phyloP scores from a whole-genome alignment of 129 eudicot genomes.

The Glebionis coronaria region DNA sequence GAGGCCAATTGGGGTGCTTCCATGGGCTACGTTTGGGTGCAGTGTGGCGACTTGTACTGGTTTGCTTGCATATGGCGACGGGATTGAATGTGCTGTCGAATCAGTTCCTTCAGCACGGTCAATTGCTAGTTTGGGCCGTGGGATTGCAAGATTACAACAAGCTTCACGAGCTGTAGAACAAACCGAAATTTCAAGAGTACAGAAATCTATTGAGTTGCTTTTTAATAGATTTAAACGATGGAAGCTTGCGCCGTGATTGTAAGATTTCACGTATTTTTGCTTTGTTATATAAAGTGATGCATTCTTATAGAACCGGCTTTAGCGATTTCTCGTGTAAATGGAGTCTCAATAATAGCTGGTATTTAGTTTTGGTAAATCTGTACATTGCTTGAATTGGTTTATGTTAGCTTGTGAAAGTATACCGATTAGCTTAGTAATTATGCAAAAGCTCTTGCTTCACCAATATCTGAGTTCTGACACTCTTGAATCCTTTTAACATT shows the following conservation, averaged over 20 bases:
- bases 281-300: conserved; percentile 10
- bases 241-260: conserved; percentile 37
- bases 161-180: conserved; percentile 53
- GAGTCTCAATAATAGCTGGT: conserved; percentile 15
- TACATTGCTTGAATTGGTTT: conserved; percentile 20
- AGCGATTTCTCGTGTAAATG: conserved; percentile 22
- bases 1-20: conserved; percentile 62
- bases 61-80: conserved; percentile 79
- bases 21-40: conserved; percentile 86
- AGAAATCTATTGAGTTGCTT: conserved; percentile 62
- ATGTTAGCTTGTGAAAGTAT: conserved; percentile 16
- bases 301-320: conserved; percentile 16
- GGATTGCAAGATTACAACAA: conserved; percentile 68
- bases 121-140: conserved; percentile 92
- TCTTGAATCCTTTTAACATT: background rate
- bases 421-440: background rate
- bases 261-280: conserved; percentile 13
- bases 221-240: conserved; percentile 52
- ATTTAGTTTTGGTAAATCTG: conserved; percentile 6
- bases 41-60: conserved; percentile 77
- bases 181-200: conserved; percentile 52
- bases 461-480: background rate
- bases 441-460: background rate
- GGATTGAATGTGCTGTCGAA: conserved; percentile 88
- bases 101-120: conserved; percentile 82